A percentile compares a stretch with the other conserved stretches of the same genome.
Conservation (phyloP, 1,139 yeast genomes). For the Diutina pseudorugosa region DNA sequence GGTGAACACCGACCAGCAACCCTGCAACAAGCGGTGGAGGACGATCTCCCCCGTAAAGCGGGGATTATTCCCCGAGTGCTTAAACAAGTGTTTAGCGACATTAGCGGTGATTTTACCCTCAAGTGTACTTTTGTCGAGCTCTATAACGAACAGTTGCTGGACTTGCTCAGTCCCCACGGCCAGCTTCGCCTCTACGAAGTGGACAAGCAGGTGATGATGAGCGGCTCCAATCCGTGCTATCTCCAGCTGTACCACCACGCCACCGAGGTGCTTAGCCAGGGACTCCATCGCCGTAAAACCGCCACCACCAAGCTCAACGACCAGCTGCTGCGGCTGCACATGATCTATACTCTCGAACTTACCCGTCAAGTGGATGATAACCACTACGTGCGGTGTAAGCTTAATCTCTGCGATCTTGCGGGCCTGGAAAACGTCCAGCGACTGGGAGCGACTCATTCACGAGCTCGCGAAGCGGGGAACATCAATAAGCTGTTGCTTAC, state of each 20-base stretch:
- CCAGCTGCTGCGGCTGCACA: constrained; percentile 9
- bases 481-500: constrained; percentile 10
- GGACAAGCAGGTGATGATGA: constrained; percentile 31
- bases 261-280: constrained; percentile 7
- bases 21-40: constrained; percentile 5
- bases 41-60: constrained; percentile 5
- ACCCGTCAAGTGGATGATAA: constrained; percentile 5
- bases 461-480: constrained; percentile 11
- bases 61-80: constrained; percentile 11
- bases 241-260: constrained; percentile 45
- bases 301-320: constrained; percentile 10
- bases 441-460: constrained; percentile 9
- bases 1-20: constrained; percentile 6
- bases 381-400: constrained; percentile 6
- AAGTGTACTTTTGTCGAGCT: constrained; percentile 9
- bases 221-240: constrained; percentile 44
- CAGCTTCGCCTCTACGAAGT: constrained; percentile 6
- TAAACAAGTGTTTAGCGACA: constrained; percentile 6
- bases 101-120: constrained; percentile 7
- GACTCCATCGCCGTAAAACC: constrained; percentile 8
- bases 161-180: constrained; percentile 22
- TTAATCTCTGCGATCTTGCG: constrained; percentile 11
- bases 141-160: constrained; percentile 10
- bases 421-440: constrained; percentile 10
- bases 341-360: constrained; percentile 9